Evolutionary conservation across 1,284 basidiomycete species (phyloP).

Genomic region (Bjerkandera adusta): DNA sequence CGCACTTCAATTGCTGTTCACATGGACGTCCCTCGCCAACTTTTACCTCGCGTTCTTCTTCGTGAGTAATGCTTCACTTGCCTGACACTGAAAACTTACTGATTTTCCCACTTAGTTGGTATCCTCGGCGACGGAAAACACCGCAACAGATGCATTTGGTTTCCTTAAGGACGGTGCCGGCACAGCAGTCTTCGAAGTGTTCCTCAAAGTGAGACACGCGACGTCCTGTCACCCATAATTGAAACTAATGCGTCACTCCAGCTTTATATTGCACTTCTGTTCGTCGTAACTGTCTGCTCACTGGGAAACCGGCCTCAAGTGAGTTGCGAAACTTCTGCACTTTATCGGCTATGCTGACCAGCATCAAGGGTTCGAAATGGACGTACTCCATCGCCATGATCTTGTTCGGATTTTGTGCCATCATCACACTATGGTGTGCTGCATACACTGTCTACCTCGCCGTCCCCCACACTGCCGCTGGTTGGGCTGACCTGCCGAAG

Average conservation of each 20-base stretch:
- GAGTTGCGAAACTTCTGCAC: not conserved
- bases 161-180: conserved; percentile 74
- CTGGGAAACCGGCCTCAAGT: conserved; percentile 85
- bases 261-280: conserved; percentile 75
- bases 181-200: conserved; percentile 74
- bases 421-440: conserved; percentile 86
- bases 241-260: conserved; percentile 18
- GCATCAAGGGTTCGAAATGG: conserved; percentile 72
- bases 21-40: conserved; percentile 82
- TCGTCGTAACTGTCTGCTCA: conserved; percentile 76
- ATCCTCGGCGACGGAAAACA: conserved; percentile 64
- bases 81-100: not conserved
- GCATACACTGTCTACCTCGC: conserved; percentile 85
- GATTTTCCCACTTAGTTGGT: conserved; percentile 52
- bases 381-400: conserved; percentile 75
- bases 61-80: conserved; percentile 40
- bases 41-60: conserved; percentile 86
- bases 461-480: conserved; percentile 68
- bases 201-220: conserved; percentile 59
- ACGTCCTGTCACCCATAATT: not conserved
- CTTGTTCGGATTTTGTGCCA: conserved; percentile 72
- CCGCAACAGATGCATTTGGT: conserved; percentile 70
- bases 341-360: conserved; percentile 1
- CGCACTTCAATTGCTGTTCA: conserved; percentile 74
- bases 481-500: conserved; percentile 71